Conservation (phyloP, 1,284 basidiomycete species). For the Trametes sp. region DNA sequence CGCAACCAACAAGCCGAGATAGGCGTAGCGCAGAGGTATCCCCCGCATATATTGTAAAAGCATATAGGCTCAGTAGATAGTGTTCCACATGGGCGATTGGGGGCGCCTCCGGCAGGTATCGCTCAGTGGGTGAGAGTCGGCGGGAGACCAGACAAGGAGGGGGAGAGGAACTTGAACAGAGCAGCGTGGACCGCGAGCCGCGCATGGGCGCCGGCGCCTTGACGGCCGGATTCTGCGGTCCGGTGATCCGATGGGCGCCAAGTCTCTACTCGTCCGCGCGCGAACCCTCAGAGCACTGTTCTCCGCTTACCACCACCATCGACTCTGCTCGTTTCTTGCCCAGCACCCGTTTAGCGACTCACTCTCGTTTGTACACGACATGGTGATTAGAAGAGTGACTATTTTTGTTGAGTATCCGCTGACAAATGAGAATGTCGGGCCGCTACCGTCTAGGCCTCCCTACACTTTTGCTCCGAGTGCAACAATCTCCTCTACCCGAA, state of each 20-base stretch:
- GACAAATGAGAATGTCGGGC: background rate
- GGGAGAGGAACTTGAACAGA: too few species aligned
- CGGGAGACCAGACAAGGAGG: too few species aligned
- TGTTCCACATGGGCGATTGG: too few species aligned
- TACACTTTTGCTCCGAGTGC: conserved; percentile 91
- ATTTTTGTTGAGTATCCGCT: background rate
- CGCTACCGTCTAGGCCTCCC: conserved; percentile 59
- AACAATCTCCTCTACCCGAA: conserved; percentile 96
- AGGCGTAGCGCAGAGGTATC: conserved; percentile 12
- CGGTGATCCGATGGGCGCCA: too few species aligned
- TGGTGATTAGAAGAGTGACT: background rate
- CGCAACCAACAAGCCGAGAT: conserved; percentile 32
- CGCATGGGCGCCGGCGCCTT: too few species aligned
- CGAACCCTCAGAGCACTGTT: too few species aligned
- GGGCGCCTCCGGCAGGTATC: background rate
- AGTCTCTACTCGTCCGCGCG: too few species aligned
- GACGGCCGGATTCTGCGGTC: too few species aligned
- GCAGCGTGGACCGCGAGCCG: too few species aligned
- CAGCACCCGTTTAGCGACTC: too few species aligned
- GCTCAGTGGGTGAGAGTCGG: too few species aligned
- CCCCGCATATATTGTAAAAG: background rate
- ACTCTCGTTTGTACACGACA: background rate
- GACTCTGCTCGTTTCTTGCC: background rate
- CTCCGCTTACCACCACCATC: conserved; percentile 1
- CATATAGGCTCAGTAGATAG: background rate